Percentiles rank a stretch among this genome's conserved stretches.
Evolutionary conservation across 257 asterid species (phyloP).

Genomic region (Rauvolfia tetraphylla): DNA sequence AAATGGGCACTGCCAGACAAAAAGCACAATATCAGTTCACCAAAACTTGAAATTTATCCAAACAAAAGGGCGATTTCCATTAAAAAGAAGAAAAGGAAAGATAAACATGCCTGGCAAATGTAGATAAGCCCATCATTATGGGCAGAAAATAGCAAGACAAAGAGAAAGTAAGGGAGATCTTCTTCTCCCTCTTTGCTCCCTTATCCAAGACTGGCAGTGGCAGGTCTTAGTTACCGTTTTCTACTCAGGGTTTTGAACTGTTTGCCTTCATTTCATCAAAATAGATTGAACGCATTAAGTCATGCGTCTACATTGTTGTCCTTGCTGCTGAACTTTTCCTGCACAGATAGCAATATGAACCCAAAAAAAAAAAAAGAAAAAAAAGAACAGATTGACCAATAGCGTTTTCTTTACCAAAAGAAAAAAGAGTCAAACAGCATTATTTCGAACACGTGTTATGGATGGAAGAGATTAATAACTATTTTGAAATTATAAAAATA

Average conservation of each 20-base stretch:
- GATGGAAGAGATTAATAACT: too few species aligned
- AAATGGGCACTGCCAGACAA: slow-evolving; percentile 34
- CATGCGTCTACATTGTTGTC: too few species aligned
- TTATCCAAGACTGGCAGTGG: slow-evolving; percentile 1
- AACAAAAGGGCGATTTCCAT: background rate
- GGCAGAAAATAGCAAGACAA: background rate
- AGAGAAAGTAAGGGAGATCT: background rate
- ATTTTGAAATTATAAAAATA: too few species aligned
- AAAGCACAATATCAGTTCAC: slow-evolving; percentile 7
- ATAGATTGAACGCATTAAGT: too few species aligned
- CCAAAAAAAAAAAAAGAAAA: too few species aligned
- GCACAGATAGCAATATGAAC: too few species aligned
- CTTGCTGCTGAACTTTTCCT: too few species aligned
- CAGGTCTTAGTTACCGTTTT: background rate
- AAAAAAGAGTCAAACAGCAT: too few species aligned
- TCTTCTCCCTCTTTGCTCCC: background rate
- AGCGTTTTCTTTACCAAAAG: too few species aligned
- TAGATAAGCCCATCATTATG: slow-evolving; percentile 43
- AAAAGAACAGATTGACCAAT: too few species aligned
- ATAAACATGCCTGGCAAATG: slow-evolving; percentile 36
- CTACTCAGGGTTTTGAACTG: background rate
- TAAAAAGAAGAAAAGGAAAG: background rate
- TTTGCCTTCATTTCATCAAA: too few species aligned
- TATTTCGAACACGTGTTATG: too few species aligned
- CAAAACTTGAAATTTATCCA: background rate